A percentile compares a stretch with the other conserved stretches of the same genome.
These are phyloP conservation scores for Lumnitzera littorea DNA, from an alignment of 345 rosid species.

Conservation along the genomic window DNA sequence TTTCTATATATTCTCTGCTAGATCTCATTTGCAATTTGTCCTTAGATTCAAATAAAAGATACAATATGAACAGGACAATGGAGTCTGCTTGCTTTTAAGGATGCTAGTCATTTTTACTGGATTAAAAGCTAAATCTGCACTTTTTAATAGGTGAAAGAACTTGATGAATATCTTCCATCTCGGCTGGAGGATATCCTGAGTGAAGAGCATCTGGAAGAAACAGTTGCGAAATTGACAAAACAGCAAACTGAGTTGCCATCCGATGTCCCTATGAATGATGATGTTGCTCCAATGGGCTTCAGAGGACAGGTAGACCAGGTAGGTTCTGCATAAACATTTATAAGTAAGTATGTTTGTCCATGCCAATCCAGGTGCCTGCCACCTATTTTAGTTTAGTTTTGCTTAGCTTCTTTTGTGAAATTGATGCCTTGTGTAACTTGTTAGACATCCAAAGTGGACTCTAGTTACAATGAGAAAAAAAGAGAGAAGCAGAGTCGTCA, in stretches of 20 bases:
- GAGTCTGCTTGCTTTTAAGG: neutral
- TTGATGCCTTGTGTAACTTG: slow-evolving; percentile 15
- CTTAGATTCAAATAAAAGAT: no score
- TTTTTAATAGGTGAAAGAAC: slow-evolving; percentile 48
- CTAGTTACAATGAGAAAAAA: slow-evolving; percentile 11
- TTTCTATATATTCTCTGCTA: no score
- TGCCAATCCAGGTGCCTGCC: neutral
- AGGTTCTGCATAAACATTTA: neutral
- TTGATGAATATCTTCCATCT: slow-evolving; percentile 56
- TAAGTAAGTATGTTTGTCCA: slow-evolving; percentile 5
- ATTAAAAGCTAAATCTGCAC: neutral
- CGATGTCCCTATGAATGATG: slow-evolving; percentile 19
- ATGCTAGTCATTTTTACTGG: no score
- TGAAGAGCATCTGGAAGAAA: slow-evolving; percentile 18
- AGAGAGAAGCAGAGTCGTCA: slow-evolving; percentile 34
- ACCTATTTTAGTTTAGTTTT: no score
- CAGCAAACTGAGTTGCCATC: slow-evolving; percentile 21
- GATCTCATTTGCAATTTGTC: no score
- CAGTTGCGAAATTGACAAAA: slow-evolving; percentile 11
- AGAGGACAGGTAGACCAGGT: slow-evolving; percentile 22
- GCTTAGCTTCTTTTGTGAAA: neutral
- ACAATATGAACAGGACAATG: neutral
- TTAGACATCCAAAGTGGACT: slow-evolving; percentile 18
- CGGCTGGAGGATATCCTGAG: slow-evolving; percentile 53
- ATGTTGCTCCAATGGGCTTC: slow-evolving; percentile 6